A percentile compares a stretch with the other conserved stretches of the same genome.
phyloP scores from a whole-genome alignment of 2,329 filamentous ascomycete genomes.

The Pyricularia grisea region DNA sequence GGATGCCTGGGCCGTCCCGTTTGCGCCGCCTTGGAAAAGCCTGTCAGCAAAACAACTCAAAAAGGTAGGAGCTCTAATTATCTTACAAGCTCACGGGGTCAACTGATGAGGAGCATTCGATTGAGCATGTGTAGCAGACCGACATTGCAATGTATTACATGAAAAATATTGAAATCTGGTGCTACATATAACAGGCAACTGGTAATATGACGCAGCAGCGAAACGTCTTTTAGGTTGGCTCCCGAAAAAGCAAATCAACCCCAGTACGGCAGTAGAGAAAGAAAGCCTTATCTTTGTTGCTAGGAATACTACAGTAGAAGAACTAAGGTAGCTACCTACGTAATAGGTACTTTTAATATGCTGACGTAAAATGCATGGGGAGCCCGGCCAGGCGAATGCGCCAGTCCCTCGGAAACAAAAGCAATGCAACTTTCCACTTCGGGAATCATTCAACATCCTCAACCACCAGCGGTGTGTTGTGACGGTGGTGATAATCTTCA shows the following conservation, averaged over 20 bases:
- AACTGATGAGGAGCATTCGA: neutral
- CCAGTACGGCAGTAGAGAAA: neutral
- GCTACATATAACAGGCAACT: neutral
- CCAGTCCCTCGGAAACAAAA: neutral
- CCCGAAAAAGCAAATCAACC: neutral
- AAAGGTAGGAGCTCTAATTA: neutral
- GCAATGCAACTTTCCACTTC: neutral
- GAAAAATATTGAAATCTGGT: neutral
- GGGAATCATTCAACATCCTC: neutral
- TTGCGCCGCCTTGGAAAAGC: neutral
- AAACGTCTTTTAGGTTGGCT: neutral
- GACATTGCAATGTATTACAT: neutral
- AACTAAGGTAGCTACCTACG: neutral
- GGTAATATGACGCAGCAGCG: neutral
- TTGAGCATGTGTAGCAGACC: neutral
- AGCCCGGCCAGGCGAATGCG: neutral
- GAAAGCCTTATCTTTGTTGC: neutral
- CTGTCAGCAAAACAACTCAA: neutral
- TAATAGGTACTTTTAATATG: neutral
- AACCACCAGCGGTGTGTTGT: neutral
- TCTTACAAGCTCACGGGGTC: neutral
- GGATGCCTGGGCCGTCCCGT: neutral
- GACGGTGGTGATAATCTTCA: neutral
- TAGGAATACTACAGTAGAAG: neutral
- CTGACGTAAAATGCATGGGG: neutral